Evolutionary conservation across 306 rosid genomes (phyloP).

Genomic region (Rosa multiflora): DNA sequence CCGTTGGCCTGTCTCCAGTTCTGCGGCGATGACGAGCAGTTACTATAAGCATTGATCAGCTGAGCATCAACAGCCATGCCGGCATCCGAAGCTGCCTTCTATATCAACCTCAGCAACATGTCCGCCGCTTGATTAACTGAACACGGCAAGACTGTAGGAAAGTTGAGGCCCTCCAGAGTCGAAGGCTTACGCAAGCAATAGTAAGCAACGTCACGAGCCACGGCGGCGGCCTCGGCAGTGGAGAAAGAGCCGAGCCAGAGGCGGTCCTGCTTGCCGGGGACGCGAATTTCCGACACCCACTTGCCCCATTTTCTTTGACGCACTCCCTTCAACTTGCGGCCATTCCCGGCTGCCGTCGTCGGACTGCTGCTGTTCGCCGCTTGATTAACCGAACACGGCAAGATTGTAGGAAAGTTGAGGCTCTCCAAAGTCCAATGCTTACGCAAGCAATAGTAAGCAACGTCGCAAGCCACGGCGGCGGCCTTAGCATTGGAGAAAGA

Average conservation of each 20-base stretch:
- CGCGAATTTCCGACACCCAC: slow-evolving; percentile 89
- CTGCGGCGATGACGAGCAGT: background rate
- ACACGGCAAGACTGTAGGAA: slow-evolving; percentile 46
- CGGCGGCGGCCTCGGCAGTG: slow-evolving; percentile 72
- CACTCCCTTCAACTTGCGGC: slow-evolving; percentile 71
- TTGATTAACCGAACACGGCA: slow-evolving; percentile 19
- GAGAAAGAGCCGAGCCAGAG: slow-evolving; percentile 83
- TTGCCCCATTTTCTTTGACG: slow-evolving; percentile 93
- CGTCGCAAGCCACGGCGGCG: slow-evolving; percentile 82
- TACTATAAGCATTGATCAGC: slow-evolving; percentile 16
- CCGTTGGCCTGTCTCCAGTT: background rate
- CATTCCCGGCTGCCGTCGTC: too few relatives aligned
- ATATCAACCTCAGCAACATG: slow-evolving; percentile 73
- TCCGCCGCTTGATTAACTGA: background rate
- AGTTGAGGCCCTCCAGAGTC: slow-evolving; percentile 56
- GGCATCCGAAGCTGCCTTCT: slow-evolving; percentile 72
- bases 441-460: slow-evolving; percentile 60
- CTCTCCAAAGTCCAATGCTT: slow-evolving; percentile 50
- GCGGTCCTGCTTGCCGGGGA: slow-evolving; percentile 59
- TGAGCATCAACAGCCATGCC: slow-evolving; percentile 87
- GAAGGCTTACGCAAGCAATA: slow-evolving; percentile 58
- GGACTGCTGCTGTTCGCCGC: slow-evolving; percentile 10
- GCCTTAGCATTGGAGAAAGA: slow-evolving; percentile 70
- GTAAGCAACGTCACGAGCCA: slow-evolving; percentile 77
- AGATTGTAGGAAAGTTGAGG: slow-evolving; percentile 60